Percentiles rank a stretch among this genome's conserved stretches.
Conservation (phyloP, 164 flowering plant species). For the Aristolochia contorta region DNA sequence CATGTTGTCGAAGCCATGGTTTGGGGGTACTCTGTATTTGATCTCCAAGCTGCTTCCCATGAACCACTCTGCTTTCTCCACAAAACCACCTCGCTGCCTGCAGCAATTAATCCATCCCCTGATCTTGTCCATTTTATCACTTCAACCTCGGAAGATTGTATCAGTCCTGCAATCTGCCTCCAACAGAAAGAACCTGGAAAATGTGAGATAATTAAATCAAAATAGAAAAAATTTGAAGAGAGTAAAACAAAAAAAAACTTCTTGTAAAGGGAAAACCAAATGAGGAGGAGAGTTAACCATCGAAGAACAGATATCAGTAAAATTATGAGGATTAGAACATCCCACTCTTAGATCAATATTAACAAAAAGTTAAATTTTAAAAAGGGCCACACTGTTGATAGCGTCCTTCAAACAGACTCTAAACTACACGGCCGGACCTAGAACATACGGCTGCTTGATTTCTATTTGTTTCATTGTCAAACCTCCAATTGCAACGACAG, state of each 20-base stretch:
- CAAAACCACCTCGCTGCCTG: constrained; percentile 64
- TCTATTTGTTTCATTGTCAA: not conserved
- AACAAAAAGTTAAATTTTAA: not conserved
- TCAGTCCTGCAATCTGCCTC: constrained; percentile 76
- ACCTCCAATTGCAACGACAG: not conserved
- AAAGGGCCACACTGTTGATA: not conserved
- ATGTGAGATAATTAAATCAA: constrained; percentile 27
- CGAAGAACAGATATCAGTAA: not conserved
- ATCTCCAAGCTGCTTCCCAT: constrained; percentile 92
- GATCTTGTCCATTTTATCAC: constrained; percentile 86
- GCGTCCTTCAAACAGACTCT: not conserved
- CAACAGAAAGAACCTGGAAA: constrained; percentile 91
- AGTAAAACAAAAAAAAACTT: not conserved
- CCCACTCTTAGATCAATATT: not conserved
- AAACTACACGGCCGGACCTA: not conserved
- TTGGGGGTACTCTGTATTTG: constrained; percentile 48
- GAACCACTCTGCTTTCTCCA: constrained; percentile 55
- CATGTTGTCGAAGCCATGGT: constrained; percentile 72
- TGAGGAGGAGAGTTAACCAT: not conserved
- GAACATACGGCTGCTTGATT: not conserved
- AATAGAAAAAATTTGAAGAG: constrained; percentile 7
- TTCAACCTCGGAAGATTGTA: constrained; percentile 53
- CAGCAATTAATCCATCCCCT: constrained; percentile 85
- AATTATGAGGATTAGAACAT: not conserved
- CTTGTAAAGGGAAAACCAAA: not conserved